Conservation (phyloP, 768 basidiomycete genomes). For the Filobasidium wieringae region DNA sequence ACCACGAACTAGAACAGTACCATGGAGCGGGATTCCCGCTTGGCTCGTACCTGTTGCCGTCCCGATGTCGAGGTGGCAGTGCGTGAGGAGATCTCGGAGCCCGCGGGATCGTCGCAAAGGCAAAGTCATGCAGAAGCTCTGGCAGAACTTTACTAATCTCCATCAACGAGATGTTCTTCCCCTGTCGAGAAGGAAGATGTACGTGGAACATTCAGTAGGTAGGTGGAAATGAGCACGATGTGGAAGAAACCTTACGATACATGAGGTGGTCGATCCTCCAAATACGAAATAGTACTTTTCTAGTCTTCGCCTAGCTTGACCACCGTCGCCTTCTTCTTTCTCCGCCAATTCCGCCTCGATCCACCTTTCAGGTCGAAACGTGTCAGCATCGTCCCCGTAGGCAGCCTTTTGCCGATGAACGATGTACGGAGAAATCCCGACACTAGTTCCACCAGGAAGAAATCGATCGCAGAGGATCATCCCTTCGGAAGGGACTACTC, state of each 20-base stretch:
- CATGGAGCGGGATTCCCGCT: not conserved
- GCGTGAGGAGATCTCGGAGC: not conserved
- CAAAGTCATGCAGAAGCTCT: not conserved
- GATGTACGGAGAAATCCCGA: conserved; percentile 6
- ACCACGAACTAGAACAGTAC: not conserved
- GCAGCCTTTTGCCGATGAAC: conserved; percentile 9
- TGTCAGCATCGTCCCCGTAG: conserved; percentile 10
- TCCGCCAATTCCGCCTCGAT: conserved; percentile 9
- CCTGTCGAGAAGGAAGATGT: not conserved
- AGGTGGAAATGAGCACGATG: not conserved
- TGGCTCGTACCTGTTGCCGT: not conserved
- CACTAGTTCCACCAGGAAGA: conserved; percentile 8
- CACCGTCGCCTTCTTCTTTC: not conserved
- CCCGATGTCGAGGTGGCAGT: not conserved
- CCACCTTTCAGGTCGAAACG: conserved; percentile 17
- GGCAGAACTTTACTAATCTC: conserved; percentile 8
- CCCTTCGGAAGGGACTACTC: conserved; percentile 17
- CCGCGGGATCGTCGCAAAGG: not conserved
- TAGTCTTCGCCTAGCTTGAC: not conserved
- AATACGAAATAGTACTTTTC: conserved; percentile 13
- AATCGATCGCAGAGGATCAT: conserved; percentile 8
- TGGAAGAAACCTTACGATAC: not conserved
- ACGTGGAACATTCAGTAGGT: not conserved
- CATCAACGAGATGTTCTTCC: conserved; percentile 18
- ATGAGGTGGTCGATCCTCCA: not conserved